These are phyloP conservation scores for Leucocoprinus leucothites DNA, from an alignment of 768 basidiomycete genomes.

Conservation along the genomic window DNA sequence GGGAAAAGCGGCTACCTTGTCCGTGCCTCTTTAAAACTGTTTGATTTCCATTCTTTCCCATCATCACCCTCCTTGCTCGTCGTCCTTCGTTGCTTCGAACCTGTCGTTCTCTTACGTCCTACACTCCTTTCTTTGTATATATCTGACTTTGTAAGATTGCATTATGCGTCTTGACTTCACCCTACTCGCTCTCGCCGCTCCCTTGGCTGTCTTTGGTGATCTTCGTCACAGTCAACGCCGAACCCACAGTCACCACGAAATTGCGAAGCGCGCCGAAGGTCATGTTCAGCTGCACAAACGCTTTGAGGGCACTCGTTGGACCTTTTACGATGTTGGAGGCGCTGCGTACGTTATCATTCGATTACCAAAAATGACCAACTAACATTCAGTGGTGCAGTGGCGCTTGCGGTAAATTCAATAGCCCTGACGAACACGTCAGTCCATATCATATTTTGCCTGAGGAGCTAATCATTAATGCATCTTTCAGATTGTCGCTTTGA, in stretches of 20 bases:
- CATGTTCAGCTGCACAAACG: constrained; percentile 23
- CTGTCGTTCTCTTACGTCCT: constrained; percentile 10
- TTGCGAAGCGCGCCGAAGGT: constrained; percentile 23
- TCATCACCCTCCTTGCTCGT: background rate
- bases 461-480: background rate
- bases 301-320: constrained; percentile 21
- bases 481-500: constrained; percentile 28
- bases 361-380: background rate
- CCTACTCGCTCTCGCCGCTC: constrained; percentile 7
- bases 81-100: background rate
- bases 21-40: background rate
- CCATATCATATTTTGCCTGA: background rate
- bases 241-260: constrained; percentile 20
- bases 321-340: constrained; percentile 28
- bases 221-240: constrained; percentile 11
- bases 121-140: constrained; percentile 13
- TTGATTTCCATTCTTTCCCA: background rate
- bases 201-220: constrained; percentile 10
- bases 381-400: constrained; percentile 17
- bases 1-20: background rate
- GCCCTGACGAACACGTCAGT: constrained; percentile 24
- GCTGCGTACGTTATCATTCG: constrained; percentile 19
- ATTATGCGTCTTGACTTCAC: constrained; percentile 7
- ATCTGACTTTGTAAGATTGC: background rate
- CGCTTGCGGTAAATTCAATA: constrained; percentile 28